Evolutionary conservation across 495 filamentous ascomycete genomes (phyloP).

Genomic region (Penicillium canescens): DNA sequence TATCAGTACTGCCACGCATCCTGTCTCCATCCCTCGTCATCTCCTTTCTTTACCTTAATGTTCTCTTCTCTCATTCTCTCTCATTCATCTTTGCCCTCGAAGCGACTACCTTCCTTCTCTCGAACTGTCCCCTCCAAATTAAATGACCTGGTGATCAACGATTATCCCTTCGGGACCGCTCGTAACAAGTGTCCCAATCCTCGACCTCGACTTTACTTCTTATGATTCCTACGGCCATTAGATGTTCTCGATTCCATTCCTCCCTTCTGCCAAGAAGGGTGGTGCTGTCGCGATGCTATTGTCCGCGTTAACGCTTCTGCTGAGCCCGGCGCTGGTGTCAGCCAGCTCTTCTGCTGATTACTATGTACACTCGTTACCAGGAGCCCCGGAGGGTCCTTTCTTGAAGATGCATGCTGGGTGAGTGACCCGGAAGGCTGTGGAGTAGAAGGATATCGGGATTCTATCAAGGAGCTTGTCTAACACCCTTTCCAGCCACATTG

Average conservation of each 20-base stretch:
- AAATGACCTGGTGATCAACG: slow-evolving; percentile 19
- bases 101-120: slow-evolving; percentile 21
- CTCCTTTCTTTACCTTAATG: neutral
- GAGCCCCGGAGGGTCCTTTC: slow-evolving; percentile 76
- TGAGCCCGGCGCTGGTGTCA: slow-evolving; percentile 25
- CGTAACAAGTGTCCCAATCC: neutral
- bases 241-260: slow-evolving; percentile 23
- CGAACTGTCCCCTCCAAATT: slow-evolving; percentile 6
- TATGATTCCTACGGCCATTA: slow-evolving; percentile 3
- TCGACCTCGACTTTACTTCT: neutral
- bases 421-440: slow-evolving; percentile 29
- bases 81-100: neutral
- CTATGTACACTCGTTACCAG: slow-evolving; percentile 81
- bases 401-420: slow-evolving; percentile 98
- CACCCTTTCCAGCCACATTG: slow-evolving; percentile 68
- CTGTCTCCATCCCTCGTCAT: neutral
- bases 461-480: slow-evolving; percentile 23
- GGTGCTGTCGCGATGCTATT: slow-evolving; percentile 22
- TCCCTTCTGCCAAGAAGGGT: slow-evolving; percentile 15
- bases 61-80: neutral
- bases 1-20: neutral
- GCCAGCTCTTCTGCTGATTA: slow-evolving; percentile 80
- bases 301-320: slow-evolving; percentile 28
- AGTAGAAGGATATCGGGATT: too few species aligned
- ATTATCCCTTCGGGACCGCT: slow-evolving; percentile 18